phyloP scores from a whole-genome alignment of 495 filamentous ascomycete genomes.

The Penicillium crystallinum region DNA sequence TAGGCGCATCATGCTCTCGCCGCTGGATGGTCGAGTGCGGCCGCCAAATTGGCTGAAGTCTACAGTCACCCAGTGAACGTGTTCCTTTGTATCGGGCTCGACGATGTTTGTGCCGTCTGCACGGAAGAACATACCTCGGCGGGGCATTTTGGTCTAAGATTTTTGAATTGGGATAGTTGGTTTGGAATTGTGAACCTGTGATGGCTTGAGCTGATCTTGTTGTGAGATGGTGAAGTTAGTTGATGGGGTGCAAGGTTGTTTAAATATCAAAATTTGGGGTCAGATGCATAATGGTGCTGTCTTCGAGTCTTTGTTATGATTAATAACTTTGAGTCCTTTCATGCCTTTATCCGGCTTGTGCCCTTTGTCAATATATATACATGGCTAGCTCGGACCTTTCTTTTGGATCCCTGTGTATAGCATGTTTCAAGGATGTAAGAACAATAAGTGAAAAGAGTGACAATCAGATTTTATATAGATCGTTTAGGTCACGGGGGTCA shows the following conservation, averaged over 20 bases:
- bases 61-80: neutral
- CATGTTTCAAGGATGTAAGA: neutral
- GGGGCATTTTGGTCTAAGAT: neutral
- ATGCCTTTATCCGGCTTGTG: neutral
- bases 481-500: neutral
- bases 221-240: neutral
- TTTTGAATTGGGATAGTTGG: neutral
- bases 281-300: neutral
- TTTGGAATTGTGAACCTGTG: no score
- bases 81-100: neutral
- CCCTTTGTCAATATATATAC: neutral
- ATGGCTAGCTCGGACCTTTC: neutral
- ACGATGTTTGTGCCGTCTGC: neutral
- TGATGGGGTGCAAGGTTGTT: neutral
- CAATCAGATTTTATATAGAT: neutral
- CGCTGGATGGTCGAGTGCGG: neutral
- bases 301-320: neutral
- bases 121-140: neutral
- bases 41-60: neutral
- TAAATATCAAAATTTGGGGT: neutral
- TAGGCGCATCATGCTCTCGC: neutral
- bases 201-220: no score
- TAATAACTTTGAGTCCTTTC: neutral
- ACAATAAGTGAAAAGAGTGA: neutral
- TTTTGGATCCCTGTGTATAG: neutral